A percentile compares a stretch with the other conserved stretches of the same genome.
Conservation (phyloP, 805 yeast species). For the Kuraishia floccosa region DNA sequence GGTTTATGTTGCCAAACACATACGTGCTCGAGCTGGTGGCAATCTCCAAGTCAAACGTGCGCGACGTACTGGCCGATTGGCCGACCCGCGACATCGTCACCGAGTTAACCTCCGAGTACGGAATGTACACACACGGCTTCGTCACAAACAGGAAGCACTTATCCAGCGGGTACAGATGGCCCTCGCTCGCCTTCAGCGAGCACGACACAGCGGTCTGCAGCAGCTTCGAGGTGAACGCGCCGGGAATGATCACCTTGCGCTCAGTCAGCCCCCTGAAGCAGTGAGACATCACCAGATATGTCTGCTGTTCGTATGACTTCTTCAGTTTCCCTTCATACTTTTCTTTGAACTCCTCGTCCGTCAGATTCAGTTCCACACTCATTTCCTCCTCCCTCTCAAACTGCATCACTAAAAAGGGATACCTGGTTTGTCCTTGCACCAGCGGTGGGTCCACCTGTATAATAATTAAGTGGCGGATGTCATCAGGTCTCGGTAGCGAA, state of each 20-base stretch:
- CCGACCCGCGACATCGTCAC: constrained; percentile 88
- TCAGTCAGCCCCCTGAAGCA: constrained; percentile 86
- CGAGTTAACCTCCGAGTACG: constrained; percentile 67
- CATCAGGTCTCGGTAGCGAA: constrained; percentile 90
- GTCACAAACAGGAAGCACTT: constrained; percentile 85
- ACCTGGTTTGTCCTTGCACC: constrained; percentile 96
- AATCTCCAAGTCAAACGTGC: constrained; percentile 90
- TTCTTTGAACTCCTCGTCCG: constrained; percentile 67
- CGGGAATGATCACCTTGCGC: constrained; percentile 76
- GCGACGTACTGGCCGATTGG: constrained; percentile 59
- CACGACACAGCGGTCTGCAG: constrained; percentile 83
- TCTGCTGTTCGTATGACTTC: constrained; percentile 64
- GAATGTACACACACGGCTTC: constrained; percentile 88
- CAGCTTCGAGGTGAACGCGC: constrained; percentile 64
- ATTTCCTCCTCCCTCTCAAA: constrained; percentile 84
- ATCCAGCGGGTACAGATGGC: constrained; percentile 86
- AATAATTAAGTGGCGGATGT: constrained; percentile 76
- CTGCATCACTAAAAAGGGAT: constrained; percentile 86
- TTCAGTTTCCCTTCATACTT: constrained; percentile 67
- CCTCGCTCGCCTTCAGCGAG: constrained; percentile 91
- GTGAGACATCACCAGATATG: constrained; percentile 80
- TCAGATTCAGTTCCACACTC: constrained; percentile 78
- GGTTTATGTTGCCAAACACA: constrained; percentile 77
- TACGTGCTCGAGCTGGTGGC: constrained; percentile 58
- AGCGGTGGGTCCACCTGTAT: constrained; percentile 94